Percentiles rank a stretch among this genome's conserved stretches.
Evolutionary conservation across 225 moss, liverwort and hornwort genomes (phyloP).

Genomic region (Pseudisothecium myosuroides): DNA sequence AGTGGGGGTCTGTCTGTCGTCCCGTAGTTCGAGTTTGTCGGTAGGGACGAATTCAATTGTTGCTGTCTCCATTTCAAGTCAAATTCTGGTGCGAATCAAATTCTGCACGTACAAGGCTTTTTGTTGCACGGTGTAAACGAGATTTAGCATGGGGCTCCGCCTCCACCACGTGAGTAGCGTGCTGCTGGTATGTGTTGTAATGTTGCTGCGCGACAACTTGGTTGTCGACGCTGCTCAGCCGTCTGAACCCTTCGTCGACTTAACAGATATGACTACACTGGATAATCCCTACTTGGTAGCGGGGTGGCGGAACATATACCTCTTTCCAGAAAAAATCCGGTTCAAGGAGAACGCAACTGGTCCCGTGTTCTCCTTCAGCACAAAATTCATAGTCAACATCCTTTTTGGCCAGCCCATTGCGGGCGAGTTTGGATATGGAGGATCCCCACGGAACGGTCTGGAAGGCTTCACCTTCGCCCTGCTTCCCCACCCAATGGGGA

Average conservation of each 20-base stretch:
- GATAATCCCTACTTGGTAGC: rapidly evolving
- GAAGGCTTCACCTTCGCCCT: background rate
- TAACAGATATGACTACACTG: too few species aligned
- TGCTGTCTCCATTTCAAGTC: background rate
- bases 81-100: background rate
- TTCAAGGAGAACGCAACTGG: background rate
- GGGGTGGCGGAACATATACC: rapidly evolving
- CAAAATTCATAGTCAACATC: rapidly evolving
- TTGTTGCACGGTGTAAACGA: background rate
- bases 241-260: background rate
- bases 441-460: background rate
- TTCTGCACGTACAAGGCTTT: too few species aligned
- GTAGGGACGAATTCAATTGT: background rate
- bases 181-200: background rate
- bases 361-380: background rate
- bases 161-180: background rate
- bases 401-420: rapidly evolving
- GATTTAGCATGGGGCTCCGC: background rate
- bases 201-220: background rate
- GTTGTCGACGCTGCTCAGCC: background rate
- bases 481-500: background rate
- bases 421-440: background rate
- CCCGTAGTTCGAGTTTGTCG: background rate
- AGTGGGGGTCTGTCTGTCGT: background rate
- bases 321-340: background rate